These are phyloP conservation scores for Tylopilus rubrobrunneus DNA, from an alignment of 768 basidiomycete species.

Conservation along the genomic window DNA sequence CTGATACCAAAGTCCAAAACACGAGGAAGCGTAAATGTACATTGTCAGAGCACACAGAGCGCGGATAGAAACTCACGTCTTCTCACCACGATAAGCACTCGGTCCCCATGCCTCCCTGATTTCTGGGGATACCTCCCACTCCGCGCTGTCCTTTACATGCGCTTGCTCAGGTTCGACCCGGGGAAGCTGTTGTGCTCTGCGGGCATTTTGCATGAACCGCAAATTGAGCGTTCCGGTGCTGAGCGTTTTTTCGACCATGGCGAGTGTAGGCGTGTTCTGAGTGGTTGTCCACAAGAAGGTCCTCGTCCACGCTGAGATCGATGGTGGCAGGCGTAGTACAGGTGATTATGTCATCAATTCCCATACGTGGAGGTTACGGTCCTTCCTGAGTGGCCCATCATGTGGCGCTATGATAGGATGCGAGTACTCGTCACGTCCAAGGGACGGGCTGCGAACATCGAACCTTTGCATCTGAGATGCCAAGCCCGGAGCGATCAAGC, in stretches of 20 bases:
- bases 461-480: not conserved
- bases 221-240: slow-evolving; percentile 64
- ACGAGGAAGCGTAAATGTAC: slow-evolving; percentile 14
- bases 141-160: slow-evolving; percentile 55
- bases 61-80: slow-evolving; percentile 22
- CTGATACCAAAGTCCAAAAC: slow-evolving; percentile 13
- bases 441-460: not conserved
- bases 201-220: slow-evolving; percentile 72
- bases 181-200: slow-evolving; percentile 48
- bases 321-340: not conserved
- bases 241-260: slow-evolving; percentile 43
- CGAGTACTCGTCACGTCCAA: not conserved
- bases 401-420: slow-evolving; percentile 9
- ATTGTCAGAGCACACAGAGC: slow-evolving; percentile 12
- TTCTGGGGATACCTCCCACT: slow-evolving; percentile 59
- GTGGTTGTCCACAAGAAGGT: not conserved
- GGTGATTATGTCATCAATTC: slow-evolving; percentile 21
- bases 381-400: not conserved
- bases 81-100: slow-evolving; percentile 24
- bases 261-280: not conserved
- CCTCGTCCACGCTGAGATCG: not conserved
- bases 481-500: not conserved
- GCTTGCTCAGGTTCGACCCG: slow-evolving; percentile 50
- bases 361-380: slow-evolving; percentile 1
- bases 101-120: slow-evolving; percentile 51